Evolutionary conservation across 441 rosid genomes (phyloP).

Genomic region (Adansonia grandidieri): DNA sequence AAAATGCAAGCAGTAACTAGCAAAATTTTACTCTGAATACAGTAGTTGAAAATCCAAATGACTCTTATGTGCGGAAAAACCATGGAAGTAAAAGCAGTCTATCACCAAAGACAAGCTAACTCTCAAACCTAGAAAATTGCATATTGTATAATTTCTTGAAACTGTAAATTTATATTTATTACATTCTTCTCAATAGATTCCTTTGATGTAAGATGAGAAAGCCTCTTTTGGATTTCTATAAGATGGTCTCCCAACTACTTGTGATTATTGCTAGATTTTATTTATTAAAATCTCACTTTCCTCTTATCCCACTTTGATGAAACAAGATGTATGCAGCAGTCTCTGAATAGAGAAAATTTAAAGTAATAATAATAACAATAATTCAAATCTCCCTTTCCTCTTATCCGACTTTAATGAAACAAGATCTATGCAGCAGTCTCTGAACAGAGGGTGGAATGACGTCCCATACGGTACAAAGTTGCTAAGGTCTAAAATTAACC

Average conservation of each 20-base stretch:
- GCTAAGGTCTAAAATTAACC: background rate
- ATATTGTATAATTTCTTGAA: background rate
- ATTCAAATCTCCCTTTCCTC: background rate
- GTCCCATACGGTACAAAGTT: background rate
- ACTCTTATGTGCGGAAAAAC: background rate
- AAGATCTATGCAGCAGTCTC: slow-evolving; percentile 2
- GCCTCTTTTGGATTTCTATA: background rate
- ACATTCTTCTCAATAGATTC: background rate
- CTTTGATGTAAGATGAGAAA: background rate
- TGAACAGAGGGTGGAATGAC: background rate
- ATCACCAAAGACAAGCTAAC: background rate
- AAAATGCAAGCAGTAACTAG: background rate
- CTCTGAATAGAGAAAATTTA: background rate
- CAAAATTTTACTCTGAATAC: background rate
- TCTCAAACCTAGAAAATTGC: background rate
- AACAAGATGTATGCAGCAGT: slow-evolving; percentile 3
- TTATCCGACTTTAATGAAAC: background rate
- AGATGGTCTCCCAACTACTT: background rate
- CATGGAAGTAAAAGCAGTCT: background rate
- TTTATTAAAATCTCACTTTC: background rate
- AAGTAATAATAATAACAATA: background rate
- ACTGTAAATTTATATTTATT: background rate
- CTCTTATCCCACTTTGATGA: background rate
- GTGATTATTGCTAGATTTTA: background rate
- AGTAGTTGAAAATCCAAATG: background rate